Conservation (phyloP, 345 rosid species). For the Fremontodendron californicum region DNA sequence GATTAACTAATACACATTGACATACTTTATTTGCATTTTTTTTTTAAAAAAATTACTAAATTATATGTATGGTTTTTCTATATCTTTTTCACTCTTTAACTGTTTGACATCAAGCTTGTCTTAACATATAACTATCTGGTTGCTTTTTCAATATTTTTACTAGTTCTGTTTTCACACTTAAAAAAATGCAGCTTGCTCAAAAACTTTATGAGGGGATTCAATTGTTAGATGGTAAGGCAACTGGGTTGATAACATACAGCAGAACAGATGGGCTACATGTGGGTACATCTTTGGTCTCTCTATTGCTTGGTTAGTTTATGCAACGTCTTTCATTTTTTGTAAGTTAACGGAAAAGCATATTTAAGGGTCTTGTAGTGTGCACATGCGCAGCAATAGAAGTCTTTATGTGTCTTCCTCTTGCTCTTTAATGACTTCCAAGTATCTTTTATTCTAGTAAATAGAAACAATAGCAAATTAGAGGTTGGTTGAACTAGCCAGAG, state of each 20-base stretch:
- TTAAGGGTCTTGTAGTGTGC: conserved; percentile 1
- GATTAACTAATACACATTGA: background rate
- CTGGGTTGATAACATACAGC: conserved; percentile 89
- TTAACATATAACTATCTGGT: background rate
- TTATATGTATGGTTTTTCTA: background rate
- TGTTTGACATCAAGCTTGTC: background rate
- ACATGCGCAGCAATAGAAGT: background rate
- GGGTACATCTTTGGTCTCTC: conserved; percentile 33
- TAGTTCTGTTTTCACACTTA: background rate
- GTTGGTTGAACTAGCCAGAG: background rate
- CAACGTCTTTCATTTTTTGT: background rate
- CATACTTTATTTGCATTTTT: background rate
- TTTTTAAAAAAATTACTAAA: background rate
- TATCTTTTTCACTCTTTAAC: background rate
- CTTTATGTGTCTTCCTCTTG: background rate
- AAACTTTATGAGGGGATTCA: conserved; percentile 93
- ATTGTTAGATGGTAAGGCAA: conserved; percentile 61
- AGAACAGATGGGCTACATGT: conserved; percentile 98
- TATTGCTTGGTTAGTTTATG: conserved; percentile 1
- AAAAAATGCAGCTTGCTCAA: conserved; percentile 80
- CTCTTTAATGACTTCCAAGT: background rate
- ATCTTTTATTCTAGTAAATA: background rate
- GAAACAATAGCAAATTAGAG: background rate
- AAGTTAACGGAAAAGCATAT: background rate
- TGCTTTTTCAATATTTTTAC: background rate